Percentiles rank a stretch among this genome's conserved stretches.
phyloP scores from a whole-genome alignment of 2,329 filamentous ascomycete genomes.

The Neoscytalidium dimidiatum region DNA sequence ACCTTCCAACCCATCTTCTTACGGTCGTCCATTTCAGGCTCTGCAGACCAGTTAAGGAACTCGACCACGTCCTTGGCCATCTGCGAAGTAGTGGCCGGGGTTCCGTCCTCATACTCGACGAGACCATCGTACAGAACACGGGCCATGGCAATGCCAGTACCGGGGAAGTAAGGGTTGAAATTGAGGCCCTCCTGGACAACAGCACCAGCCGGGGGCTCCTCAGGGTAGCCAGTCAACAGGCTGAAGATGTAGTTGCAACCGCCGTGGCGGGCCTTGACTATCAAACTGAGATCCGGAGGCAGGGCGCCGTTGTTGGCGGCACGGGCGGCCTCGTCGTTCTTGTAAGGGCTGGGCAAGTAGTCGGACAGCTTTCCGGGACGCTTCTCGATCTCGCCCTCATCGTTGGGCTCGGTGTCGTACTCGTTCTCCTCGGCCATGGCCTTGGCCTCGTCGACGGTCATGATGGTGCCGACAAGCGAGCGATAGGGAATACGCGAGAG shows the following conservation, averaged over 20 bases:
- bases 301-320: slow-evolving; percentile 98
- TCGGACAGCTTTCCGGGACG: slow-evolving; percentile 97
- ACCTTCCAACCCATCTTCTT: slow-evolving; percentile 99
- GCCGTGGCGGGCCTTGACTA: slow-evolving; percentile 95
- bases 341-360: slow-evolving; percentile 93
- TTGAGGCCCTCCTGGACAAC: slow-evolving; percentile 86
- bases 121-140: slow-evolving; percentile 97
- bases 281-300: slow-evolving; percentile 95
- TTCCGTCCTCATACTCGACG: slow-evolving; percentile 97
- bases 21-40: slow-evolving; percentile 98
- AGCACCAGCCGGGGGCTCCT: slow-evolving; percentile 90
- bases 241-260: slow-evolving; percentile 99
- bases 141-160: slow-evolving; percentile 97
- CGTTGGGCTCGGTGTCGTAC: slow-evolving; percentile 97
- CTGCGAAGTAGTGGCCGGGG: slow-evolving; percentile 90
- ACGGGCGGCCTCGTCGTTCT: slow-evolving; percentile 97
- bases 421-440: slow-evolving; percentile 96
- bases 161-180: slow-evolving; percentile 99
- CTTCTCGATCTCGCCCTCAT: slow-evolving; percentile 97
- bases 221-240: slow-evolving; percentile 94
- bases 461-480: slow-evolving; percentile 81
- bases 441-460: slow-evolving; percentile 99
- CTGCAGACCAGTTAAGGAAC: slow-evolving; percentile 98
- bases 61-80: slow-evolving; percentile 99
- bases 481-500: slow-evolving; percentile 93